Evolutionary conservation across 2,329 filamentous ascomycete species (phyloP).

Genomic region (Trichoderma atrobrunneum): DNA sequence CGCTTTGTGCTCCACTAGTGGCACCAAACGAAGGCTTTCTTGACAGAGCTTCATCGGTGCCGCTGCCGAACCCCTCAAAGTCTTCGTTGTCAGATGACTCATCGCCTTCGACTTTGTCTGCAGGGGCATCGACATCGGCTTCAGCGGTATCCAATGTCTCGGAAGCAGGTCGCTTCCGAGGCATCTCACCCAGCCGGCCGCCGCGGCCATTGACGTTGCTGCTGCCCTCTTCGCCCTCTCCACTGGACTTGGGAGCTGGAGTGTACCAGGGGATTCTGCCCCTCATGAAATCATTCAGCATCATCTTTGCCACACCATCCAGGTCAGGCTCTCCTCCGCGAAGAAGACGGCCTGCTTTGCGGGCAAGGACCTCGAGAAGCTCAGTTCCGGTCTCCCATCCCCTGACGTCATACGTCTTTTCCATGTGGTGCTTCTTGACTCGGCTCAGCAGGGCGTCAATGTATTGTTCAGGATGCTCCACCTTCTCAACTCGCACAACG

Average conservation of each 20-base stretch:
- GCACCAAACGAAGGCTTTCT: slow-evolving; percentile 33
- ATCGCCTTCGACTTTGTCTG: slow-evolving; percentile 31
- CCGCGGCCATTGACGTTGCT: slow-evolving; percentile 65
- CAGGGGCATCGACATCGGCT: slow-evolving; percentile 27
- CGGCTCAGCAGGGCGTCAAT: slow-evolving; percentile 77
- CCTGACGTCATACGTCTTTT: slow-evolving; percentile 87
- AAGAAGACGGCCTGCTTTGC: slow-evolving; percentile 81
- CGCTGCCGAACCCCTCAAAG: slow-evolving; percentile 39
- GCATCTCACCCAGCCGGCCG: slow-evolving; percentile 82
- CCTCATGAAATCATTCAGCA: slow-evolving; percentile 91
- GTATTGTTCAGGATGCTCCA: slow-evolving; percentile 95
- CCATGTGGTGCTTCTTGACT: slow-evolving; percentile 83
- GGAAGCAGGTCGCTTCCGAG: slow-evolving; percentile 69
- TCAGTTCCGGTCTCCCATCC: slow-evolving; percentile 74
- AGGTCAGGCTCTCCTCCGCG: slow-evolving; percentile 94
- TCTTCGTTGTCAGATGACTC: slow-evolving; percentile 36
- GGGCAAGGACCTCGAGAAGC: slow-evolving; percentile 81
- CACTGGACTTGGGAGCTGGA: slow-evolving; percentile 58
- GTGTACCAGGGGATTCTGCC: slow-evolving; percentile 98
- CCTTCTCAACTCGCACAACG: slow-evolving; percentile 91
- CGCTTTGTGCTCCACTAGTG: slow-evolving; percentile 33
- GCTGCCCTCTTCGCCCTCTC: slow-evolving; percentile 48
- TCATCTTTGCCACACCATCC: slow-evolving; percentile 94
- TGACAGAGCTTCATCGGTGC: slow-evolving; percentile 33
- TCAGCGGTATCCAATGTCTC: slow-evolving; percentile 46